Base-by-base conservation (phyloP, 306 rosid species). In the Vachellia collinsii region DNA sequence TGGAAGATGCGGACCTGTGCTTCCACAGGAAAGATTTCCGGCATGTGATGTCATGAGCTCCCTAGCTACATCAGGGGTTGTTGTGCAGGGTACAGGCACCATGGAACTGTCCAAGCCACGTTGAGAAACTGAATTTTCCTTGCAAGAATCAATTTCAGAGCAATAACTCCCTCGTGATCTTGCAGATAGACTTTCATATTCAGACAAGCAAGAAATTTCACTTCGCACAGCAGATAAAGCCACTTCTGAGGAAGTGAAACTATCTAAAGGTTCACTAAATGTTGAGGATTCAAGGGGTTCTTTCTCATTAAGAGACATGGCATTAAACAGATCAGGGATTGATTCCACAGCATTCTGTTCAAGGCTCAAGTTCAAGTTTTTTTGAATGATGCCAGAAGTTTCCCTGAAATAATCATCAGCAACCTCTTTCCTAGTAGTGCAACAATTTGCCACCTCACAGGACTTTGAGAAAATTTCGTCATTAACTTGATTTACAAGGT, bases 21-120 rank as follows among this genome's bases (percentile, higher is more conserved):
- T 20, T 48, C 81, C 59, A 76, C 82, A 81, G 70, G 89, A 84
- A 86, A 65, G 73, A 65, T 70, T 78, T 76, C 81, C 83, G 63
- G 7, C 78, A 53, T 76, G 69, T 1, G 61, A 69, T 50, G 76
- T 78, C 80, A 74, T 79, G 76, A 78, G 39, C 61, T 80, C 74
- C 77, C 80, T 46, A 23, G 83, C 77, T 80, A 74, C 65, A 41
- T 19, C 53, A 54, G 72, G 22, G 50, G 82, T 43, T 51, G 80
- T 65, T 44, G 76, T 68, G 17, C 88, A 71, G 50, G 87, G 81
- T 25, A 50, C 58, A 72, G 13, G 69, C 58, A 48, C 61, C 50
- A 29, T 41, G 61, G 80, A 79, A 78, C 75, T 42, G 42, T 74
- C 85, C 71, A 89, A 80, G 75, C 38, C 62, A 81, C 47, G 72